Percentiles rank a stretch among this genome's conserved stretches.
Evolutionary conservation across 1,284 basidiomycete species (phyloP).

Genomic region (Ganoderma lingzhi): DNA sequence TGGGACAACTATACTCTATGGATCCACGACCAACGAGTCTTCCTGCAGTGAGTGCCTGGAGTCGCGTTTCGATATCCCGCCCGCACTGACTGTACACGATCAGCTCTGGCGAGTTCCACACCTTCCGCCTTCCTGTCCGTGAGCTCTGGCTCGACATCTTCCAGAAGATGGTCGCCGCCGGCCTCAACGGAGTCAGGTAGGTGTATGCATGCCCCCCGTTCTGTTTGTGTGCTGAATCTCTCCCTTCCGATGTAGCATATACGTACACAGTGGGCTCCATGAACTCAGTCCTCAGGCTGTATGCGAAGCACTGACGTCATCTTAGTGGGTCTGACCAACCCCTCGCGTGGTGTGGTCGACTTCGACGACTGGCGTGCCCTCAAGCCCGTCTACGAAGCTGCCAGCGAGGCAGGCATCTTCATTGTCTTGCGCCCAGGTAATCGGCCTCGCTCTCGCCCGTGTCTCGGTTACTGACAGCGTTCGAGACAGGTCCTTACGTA

Average conservation of each 20-base stretch:
- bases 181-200: conserved; percentile 69
- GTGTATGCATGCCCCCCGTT: background rate
- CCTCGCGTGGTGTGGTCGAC: conserved; percentile 75
- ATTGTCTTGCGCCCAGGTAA: conserved; percentile 55
- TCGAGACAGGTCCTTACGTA: conserved; percentile 22
- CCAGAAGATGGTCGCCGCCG: conserved; percentile 83
- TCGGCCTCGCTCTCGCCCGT: background rate
- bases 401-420: conserved; percentile 54
- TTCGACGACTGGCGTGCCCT: conserved; percentile 76
- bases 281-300: too few relatives aligned
- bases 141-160: conserved; percentile 85
- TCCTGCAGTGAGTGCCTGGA: conserved; percentile 53
- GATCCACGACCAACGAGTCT: conserved; percentile 43
- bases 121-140: conserved; percentile 83
- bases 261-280: conserved; percentile 60
- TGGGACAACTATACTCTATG: conserved; percentile 45
- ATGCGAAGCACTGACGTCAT: background rate
- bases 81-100: background rate
- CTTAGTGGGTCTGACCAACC: conserved; percentile 70
- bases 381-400: conserved; percentile 61
- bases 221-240: background rate
- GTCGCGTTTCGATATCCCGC: too few relatives aligned
- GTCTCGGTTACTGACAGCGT: background rate
- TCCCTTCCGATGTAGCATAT: conserved; percentile 56
- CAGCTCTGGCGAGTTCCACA: conserved; percentile 82